Evolutionary conservation across 2,329 filamentous ascomycete species (phyloP), one percentile per base, ranked within the genome.

Genomic region (Colletotrichum ledebouriae): DNA sequence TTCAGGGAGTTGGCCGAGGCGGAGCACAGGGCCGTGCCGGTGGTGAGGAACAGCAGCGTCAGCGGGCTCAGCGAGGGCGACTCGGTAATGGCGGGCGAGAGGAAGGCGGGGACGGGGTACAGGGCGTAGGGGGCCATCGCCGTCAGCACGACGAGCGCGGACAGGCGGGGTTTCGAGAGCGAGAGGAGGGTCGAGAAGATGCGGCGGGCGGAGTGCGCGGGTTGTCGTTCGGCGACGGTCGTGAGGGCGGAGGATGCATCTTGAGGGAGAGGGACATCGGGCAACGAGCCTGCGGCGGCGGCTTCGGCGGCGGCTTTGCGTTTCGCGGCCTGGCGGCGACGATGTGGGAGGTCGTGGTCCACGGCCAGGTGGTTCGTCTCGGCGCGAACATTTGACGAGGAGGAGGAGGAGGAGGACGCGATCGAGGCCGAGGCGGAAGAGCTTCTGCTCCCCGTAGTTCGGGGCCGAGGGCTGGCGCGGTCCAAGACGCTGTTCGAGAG

Each of bases 1-100:
- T 99, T 99, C 72, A 98, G 85, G 2, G 96, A 89, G 78, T 99
- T 99, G 49, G 96, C 96, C 67, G 92, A 93, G 49, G 94, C 94
- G n/a, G 89, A 92, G 78, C 93, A 96, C 20, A 98, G 86, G 4
- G 94, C 90, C 0, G 96, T 98, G 68, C 96, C 95, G 4, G 89
- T 89, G 0, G 95, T 97, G 59, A 99, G 89, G 83, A 97, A 98
- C 59, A 97, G 85, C 17, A 98, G 90, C 9, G 96, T 99, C 61
- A 98, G 85, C 2, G 96, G 94, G 70, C 93, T 97, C 50, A 98
- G 87, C 17, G 94, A 96, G 1, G 96, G 94, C 6, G 91, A 92
- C 55, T 85, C 85, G 59, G 85, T 82, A 64, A 79, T 87, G 17
- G 89, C 86, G 10, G 92, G 89, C 46, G 88, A 87, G 59, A 99